A percentile compares a stretch with the other conserved stretches of the same genome.
phyloP scores from a whole-genome alignment of 306 rosid genomes.

The Fragaria ananassa region DNA sequence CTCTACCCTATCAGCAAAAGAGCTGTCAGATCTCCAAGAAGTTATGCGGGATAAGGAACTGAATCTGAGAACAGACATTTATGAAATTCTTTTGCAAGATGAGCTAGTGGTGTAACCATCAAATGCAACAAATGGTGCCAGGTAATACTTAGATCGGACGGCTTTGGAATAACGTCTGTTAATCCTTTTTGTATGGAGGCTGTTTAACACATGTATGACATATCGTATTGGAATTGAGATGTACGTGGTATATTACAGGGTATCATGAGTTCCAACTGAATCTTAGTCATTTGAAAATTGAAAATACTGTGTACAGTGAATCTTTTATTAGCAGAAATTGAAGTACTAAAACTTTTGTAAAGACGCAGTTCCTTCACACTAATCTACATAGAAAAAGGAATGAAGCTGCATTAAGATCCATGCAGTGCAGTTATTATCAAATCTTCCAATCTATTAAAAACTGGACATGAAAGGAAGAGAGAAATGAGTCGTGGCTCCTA shows the following conservation, averaged over 20 bases:
- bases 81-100: slow-evolving; percentile 87
- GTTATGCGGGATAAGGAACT: slow-evolving; percentile 95
- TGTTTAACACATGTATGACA: too few relatives aligned
- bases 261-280: neutral
- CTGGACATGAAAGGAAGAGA: neutral
- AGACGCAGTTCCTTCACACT: neutral
- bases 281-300: neutral
- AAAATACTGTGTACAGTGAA: neutral
- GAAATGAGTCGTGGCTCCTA: neutral
- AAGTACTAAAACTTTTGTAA: neutral
- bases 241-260: neutral
- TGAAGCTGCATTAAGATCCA: neutral
- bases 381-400: neutral
- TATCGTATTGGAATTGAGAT: neutral
- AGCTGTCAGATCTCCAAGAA: slow-evolving; percentile 94
- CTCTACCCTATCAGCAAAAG: slow-evolving; percentile 62
- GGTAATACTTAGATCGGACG: neutral
- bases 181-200: neutral
- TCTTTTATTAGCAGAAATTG: neutral
- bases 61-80: slow-evolving; percentile 89
- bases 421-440: neutral
- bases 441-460: neutral
- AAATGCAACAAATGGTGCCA: neutral
- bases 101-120: slow-evolving; percentile 32
- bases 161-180: neutral